These are phyloP conservation scores for Protomyces gravidus DNA, from an alignment of 1,139 yeast genomes.

Conservation along the genomic window DNA sequence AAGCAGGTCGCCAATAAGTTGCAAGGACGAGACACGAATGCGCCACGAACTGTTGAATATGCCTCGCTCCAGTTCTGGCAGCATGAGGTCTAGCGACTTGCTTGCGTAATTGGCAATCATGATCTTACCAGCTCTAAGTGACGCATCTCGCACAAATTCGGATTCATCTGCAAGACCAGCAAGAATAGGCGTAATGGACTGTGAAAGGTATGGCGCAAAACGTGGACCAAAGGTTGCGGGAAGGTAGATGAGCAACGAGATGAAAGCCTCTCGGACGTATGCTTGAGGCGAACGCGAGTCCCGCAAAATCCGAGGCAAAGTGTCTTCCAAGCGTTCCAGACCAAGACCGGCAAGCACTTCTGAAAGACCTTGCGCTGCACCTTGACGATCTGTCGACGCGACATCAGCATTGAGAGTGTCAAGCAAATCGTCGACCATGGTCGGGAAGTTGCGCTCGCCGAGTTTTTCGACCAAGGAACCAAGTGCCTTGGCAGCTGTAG, in stretches of 20 bases:
- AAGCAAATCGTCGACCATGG: conserved; percentile 74
- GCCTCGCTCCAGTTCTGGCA: conserved; percentile 92
- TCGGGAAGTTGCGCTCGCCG: conserved; percentile 95
- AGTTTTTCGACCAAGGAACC: conserved; percentile 94
- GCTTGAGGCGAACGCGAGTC: conserved; percentile 64
- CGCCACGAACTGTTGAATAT: conserved; percentile 77
- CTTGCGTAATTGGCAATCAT: conserved; percentile 88
- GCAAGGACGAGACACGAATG: conserved; percentile 89
- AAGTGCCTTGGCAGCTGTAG: conserved; percentile 94
- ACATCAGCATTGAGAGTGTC: conserved; percentile 71
- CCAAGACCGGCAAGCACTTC: conserved; percentile 94
- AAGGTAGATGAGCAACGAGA: conserved; percentile 81
- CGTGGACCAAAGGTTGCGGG: conserved; percentile 94
- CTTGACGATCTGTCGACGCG: conserved; percentile 88
- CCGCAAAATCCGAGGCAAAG: conserved; percentile 73
- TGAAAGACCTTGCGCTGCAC: conserved; percentile 94
- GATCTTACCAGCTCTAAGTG: conserved; percentile 88
- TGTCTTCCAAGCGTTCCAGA: conserved; percentile 74
- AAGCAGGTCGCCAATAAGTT: conserved; percentile 91
- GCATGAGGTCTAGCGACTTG: conserved; percentile 83
- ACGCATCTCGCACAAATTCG: conserved; percentile 82
- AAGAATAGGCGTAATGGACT: conserved; percentile 83
- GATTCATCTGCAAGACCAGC: conserved; percentile 85
- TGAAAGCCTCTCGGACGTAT: conserved; percentile 83
- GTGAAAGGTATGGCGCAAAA: conserved; percentile 80